Conservation (phyloP, 1,284 basidiomycete genomes). For the Ustanciosporium gigantosporum region DNA sequence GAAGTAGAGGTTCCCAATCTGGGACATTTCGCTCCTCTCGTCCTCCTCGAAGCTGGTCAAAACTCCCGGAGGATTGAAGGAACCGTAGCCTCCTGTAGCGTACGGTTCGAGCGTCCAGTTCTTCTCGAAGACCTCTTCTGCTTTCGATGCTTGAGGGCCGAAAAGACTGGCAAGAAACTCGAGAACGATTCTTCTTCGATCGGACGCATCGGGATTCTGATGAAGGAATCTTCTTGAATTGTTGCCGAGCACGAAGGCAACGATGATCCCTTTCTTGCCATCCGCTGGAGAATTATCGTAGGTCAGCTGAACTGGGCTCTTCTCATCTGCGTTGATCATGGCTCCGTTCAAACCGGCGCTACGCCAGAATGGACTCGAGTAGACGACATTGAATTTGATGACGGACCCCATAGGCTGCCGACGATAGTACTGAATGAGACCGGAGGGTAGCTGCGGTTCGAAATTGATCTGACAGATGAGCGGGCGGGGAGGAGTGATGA, state of each 20-base stretch:
- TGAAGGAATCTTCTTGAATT: slow-evolving; percentile 28
- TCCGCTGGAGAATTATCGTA: slow-evolving; percentile 39
- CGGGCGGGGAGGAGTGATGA: slow-evolving; percentile 24
- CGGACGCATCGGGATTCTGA: slow-evolving; percentile 8
- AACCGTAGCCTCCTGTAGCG: slow-evolving; percentile 29
- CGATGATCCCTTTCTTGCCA: slow-evolving; percentile 13
- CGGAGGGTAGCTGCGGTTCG: slow-evolving; percentile 25
- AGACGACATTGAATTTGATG: slow-evolving; percentile 38
- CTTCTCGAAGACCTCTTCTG: slow-evolving; percentile 21
- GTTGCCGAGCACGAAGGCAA: slow-evolving; percentile 32
- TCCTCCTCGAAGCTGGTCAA: slow-evolving; percentile 30
- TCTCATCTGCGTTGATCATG: slow-evolving; percentile 31
- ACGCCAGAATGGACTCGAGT: slow-evolving; percentile 33
- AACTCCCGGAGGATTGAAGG: slow-evolving; percentile 30
- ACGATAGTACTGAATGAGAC: slow-evolving; percentile 29
- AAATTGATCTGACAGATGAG: slow-evolving; percentile 32
- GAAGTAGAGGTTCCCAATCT: slow-evolving; percentile 25
- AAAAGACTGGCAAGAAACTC: slow-evolving; percentile 14
- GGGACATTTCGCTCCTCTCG: slow-evolving; percentile 19
- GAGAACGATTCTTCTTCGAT: slow-evolving; percentile 14
- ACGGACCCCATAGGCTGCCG: slow-evolving; percentile 39
- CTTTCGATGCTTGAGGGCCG: slow-evolving; percentile 12
- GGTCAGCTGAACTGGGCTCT: slow-evolving; percentile 26
- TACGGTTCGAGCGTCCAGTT: slow-evolving; percentile 26
- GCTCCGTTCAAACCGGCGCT: slow-evolving; percentile 20